Percentiles rank a stretch among this genome's conserved stretches.
phyloP scores from a whole-genome alignment of 768 basidiomycete species.

The Hydnum rufescens region DNA sequence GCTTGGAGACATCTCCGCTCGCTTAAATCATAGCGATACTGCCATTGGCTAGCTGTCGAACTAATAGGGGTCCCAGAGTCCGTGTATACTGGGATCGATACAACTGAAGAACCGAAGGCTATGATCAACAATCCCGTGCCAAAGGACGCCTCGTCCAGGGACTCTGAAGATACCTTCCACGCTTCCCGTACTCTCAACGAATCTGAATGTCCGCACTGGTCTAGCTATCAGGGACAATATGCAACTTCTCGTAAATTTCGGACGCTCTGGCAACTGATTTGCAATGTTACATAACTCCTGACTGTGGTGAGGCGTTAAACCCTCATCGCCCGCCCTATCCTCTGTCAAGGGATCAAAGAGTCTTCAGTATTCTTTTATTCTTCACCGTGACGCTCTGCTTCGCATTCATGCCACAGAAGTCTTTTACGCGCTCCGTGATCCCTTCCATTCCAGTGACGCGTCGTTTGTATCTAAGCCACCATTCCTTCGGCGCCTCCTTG shows the following conservation, averaged over 20 bases:
- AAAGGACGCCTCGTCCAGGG: background rate
- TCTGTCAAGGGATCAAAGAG: too few relatives aligned
- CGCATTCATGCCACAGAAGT: slow-evolving; percentile 60
- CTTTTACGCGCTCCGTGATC: slow-evolving; percentile 23
- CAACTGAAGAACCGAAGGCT: background rate
- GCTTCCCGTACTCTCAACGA: slow-evolving; percentile 28
- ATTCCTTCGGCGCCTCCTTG: too few relatives aligned
- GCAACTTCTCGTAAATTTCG: slow-evolving; percentile 35
- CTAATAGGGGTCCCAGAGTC: slow-evolving; percentile 13
- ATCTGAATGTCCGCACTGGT: slow-evolving; percentile 39
- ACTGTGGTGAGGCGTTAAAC: too few relatives aligned
- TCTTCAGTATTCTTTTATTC: too few relatives aligned
- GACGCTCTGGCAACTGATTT: slow-evolving; percentile 41
- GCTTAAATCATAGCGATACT: too few relatives aligned
- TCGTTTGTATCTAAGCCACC: background rate
- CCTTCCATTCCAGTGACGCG: background rate
- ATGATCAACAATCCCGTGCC: background rate
- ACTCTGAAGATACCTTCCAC: background rate
- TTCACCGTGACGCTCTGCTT: slow-evolving; percentile 51
- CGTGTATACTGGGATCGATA: background rate
- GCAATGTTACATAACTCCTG: too few relatives aligned
- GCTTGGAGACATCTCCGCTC: too few relatives aligned
- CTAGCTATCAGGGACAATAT: slow-evolving; percentile 51
- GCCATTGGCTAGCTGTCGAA: too few relatives aligned
- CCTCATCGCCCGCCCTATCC: too few relatives aligned